Percentiles rank a stretch among this genome's conserved stretches.
These are phyloP conservation scores for Microstroma glucosiphilum DNA, from an alignment of 1,284 basidiomycete species.

Conservation along the genomic window DNA sequence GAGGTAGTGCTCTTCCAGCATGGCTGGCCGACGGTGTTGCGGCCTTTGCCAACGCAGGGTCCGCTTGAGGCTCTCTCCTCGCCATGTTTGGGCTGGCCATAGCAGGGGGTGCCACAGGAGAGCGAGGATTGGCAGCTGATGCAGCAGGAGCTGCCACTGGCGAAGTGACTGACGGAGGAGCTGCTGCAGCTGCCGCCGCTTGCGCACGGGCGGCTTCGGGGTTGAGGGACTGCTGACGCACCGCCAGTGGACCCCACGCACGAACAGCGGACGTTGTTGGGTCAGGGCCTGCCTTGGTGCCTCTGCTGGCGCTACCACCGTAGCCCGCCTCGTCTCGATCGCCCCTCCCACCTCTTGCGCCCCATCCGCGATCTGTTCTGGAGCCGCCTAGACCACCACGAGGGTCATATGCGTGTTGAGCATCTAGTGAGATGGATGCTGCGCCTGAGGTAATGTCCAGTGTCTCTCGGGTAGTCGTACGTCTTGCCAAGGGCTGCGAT, in stretches of 20 bases:
- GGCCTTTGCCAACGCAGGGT: neutral
- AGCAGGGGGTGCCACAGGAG: neutral
- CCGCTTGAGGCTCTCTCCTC: neutral
- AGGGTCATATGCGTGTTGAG: neutral
- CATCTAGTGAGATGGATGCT: slow-evolving; percentile 5
- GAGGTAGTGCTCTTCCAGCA: slow-evolving; percentile 18
- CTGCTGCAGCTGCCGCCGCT: slow-evolving; percentile 11
- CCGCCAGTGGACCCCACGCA: slow-evolving; percentile 45
- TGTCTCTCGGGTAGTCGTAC: neutral
- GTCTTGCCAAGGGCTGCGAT: neutral
- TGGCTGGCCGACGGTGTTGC: neutral
- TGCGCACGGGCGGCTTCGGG: slow-evolving; percentile 12
- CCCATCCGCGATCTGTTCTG: neutral
- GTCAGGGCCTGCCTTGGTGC: neutral
- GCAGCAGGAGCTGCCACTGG: neutral
- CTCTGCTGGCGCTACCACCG: neutral
- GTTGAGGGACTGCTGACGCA: slow-evolving; percentile 21
- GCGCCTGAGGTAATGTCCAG: neutral
- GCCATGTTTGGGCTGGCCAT: neutral
- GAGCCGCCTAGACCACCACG: neutral
- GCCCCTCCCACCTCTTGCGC: neutral
- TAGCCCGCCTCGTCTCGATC: neutral
- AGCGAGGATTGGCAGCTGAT: neutral
- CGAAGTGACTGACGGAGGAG: slow-evolving; percentile 13
- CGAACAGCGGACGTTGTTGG: slow-evolving; percentile 2